Evolutionary conservation across 805 yeast genomes (phyloP).

Genomic region (Zygosaccharomyces rouxii): DNA sequence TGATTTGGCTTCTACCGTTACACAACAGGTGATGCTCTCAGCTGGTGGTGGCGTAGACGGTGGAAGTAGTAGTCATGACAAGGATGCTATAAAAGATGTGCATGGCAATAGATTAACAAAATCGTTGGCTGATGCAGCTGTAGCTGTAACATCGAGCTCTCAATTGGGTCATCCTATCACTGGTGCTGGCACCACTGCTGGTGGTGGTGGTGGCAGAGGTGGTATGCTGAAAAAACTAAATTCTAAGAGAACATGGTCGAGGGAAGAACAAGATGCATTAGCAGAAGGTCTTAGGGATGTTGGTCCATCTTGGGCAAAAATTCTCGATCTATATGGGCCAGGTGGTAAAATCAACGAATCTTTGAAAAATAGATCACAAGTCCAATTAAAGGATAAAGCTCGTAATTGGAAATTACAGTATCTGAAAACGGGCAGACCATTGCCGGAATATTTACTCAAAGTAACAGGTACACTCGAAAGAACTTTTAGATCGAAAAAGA

Average conservation of each 20-base stretch:
- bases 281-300: conserved; percentile 69
- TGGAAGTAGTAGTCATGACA: background rate
- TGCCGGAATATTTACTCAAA: conserved; percentile 73
- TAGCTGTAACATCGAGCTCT: conserved; percentile 17
- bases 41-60: background rate
- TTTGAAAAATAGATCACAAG: conserved; percentile 81
- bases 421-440: conserved; percentile 64
- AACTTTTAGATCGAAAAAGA: conserved; percentile 41
- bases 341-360: conserved; percentile 85
- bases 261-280: conserved; percentile 82
- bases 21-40: conserved; percentile 5
- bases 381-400: conserved; percentile 94
- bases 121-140: conserved; percentile 25
- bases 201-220: conserved; percentile 2
- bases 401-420: conserved; percentile 91
- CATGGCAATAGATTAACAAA: conserved; percentile 5
- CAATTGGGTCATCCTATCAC: background rate
- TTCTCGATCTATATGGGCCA: conserved; percentile 85
- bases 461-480: conserved; percentile 85
- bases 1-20: conserved; percentile 1
- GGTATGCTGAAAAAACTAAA: conserved; percentile 25
- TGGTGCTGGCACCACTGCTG: background rate
- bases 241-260: conserved; percentile 57
- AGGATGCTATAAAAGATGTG: background rate
- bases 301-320: conserved; percentile 94